Evolutionary conservation across 1,284 basidiomycete species (phyloP).

Genomic region (Boletus hoseneyae): DNA sequence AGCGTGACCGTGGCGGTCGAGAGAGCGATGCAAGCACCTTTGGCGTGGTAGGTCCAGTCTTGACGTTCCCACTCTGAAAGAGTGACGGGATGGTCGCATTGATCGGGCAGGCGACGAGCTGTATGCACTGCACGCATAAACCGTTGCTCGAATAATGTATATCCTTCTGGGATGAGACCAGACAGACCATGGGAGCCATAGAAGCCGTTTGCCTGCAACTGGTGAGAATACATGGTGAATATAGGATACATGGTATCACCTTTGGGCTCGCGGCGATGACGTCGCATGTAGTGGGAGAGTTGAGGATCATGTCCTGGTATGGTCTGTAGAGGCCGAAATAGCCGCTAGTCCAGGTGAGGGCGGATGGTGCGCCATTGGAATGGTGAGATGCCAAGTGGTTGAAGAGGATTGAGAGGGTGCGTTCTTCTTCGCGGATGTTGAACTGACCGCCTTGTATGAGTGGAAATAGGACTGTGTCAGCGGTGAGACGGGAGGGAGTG

Average conservation of each 20-base stretch:
- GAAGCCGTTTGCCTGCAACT: slow-evolving; percentile 87
- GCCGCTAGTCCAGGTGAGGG: slow-evolving; percentile 81
- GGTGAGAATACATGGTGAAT: slow-evolving; percentile 11
- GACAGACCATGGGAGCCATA: slow-evolving; percentile 87
- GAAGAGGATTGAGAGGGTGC: slow-evolving; percentile 58
- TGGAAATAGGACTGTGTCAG: slow-evolving; percentile 69
- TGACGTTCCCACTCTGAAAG: slow-evolving; percentile 84
- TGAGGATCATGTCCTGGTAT: slow-evolving; percentile 78
- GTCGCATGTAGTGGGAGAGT: slow-evolving; percentile 58
- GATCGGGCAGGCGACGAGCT: slow-evolving; percentile 49
- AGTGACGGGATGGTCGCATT: slow-evolving; percentile 49
- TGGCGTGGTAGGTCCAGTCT: slow-evolving; percentile 99
- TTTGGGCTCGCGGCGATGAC: slow-evolving; percentile 88
- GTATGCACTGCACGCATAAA: slow-evolving; percentile 72
- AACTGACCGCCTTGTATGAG: slow-evolving; percentile 86
- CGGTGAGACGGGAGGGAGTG: slow-evolving; percentile 19
- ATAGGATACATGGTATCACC: slow-evolving; percentile 40
- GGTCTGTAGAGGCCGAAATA: slow-evolving; percentile 88
- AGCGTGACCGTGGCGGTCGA: slow-evolving; percentile 2
- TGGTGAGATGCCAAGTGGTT: slow-evolving; percentile 33
- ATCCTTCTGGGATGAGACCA: slow-evolving; percentile 91
- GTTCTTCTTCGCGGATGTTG: slow-evolving; percentile 79
- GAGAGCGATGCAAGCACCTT: slow-evolving; percentile 55
- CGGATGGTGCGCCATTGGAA: slow-evolving; percentile 33
- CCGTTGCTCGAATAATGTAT: slow-evolving; percentile 82